Conservation (phyloP, 257 asterid genomes). For the Handroanthus guayacan region DNA sequence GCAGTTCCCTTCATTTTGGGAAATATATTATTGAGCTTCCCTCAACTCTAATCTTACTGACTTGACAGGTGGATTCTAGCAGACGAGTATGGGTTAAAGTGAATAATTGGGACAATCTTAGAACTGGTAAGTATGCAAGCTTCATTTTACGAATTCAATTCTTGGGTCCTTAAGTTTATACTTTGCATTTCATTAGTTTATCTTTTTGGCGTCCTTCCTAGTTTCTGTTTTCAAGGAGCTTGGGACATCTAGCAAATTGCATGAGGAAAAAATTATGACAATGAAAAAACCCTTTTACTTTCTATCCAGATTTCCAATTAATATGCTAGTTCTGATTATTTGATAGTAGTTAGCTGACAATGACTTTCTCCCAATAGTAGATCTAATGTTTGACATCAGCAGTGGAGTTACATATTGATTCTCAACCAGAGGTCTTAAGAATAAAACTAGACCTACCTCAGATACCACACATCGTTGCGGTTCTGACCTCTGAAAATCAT, state of each 20-base stretch:
- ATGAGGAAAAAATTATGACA: conserved; percentile 10
- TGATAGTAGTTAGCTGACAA: conserved; percentile 8
- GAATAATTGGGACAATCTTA: conserved; percentile 67
- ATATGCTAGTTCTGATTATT: not conserved
- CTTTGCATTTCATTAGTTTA: not conserved
- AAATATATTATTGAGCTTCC: conserved; percentile 8
- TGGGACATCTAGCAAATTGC: not conserved
- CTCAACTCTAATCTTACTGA: conserved; percentile 40
- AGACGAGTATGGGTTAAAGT: conserved; percentile 78
- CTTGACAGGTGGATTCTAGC: conserved; percentile 70
- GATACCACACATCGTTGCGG: not conserved
- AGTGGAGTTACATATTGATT: not conserved
- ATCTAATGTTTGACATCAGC: conserved; percentile 19
- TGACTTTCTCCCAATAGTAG: not conserved
- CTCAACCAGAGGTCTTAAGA: conserved; percentile 14
- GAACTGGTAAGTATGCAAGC: conserved; percentile 57
- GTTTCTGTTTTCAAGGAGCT: conserved; percentile 15
- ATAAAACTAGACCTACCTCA: not conserved
- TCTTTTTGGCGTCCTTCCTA: not conserved
- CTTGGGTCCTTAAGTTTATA: conserved; percentile 13
- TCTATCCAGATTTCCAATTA: not conserved
- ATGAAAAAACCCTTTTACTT: not conserved
- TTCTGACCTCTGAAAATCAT: conserved; percentile 20
- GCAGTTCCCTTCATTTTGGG: conserved; percentile 3
- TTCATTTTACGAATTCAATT: conserved; percentile 24